Evolutionary conservation across 176 grass and related monocot species (phyloP), one percentile per base, ranked within the genome.

Genomic region (Aegilops speltoides): DNA sequence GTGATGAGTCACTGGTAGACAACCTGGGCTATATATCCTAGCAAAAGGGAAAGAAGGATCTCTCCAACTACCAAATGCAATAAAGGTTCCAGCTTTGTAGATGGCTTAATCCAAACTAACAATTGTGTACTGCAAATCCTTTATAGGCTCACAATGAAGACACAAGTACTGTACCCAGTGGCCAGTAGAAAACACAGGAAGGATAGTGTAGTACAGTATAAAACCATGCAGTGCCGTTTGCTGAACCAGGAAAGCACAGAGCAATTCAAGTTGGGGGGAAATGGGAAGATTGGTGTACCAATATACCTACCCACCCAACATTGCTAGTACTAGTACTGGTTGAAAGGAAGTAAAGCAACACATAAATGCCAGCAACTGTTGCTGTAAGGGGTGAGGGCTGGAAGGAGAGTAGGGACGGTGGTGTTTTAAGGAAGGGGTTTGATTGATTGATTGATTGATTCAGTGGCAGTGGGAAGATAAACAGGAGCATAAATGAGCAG

Each of bases 1-100:
- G 12, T 73, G 31, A 76, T 64, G 36, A 68, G 76, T 73, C 74
- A 61, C 8, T 59, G 36, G 46, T 22, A 33, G 75, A 87, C 85
- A 76, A 80, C 59, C 67, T 87, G 57, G 54, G 66, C 25, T 59
- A 74, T 43, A 43, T 43, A 34, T 83, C 80, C 20, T 74, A 83
- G 26, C 59, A 46, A 80, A 87, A 66, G 85, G 68, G 81, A 17
- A 54, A 29, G 48, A 28, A 75, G 46, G 72, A 87, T 76, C 80
- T 76, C 80, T 84, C 20, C 68, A 84, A 79, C 85, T 75, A 68
- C 76, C 85, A 73, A 87, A 74, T 74, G 68, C 48, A 85, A 70
- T 54, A 77, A 91, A 85, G 48, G 77, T 37, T 40, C 14, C 24
- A 77, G 22, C 86, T 88, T 91, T 81, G 22, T 56, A 88, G 59